A percentile compares a stretch with the other conserved stretches of the same genome.
phyloP scores from a whole-genome alignment of 1,139 yeast genomes.

The Kurtzmaniella quercitrusa region DNA sequence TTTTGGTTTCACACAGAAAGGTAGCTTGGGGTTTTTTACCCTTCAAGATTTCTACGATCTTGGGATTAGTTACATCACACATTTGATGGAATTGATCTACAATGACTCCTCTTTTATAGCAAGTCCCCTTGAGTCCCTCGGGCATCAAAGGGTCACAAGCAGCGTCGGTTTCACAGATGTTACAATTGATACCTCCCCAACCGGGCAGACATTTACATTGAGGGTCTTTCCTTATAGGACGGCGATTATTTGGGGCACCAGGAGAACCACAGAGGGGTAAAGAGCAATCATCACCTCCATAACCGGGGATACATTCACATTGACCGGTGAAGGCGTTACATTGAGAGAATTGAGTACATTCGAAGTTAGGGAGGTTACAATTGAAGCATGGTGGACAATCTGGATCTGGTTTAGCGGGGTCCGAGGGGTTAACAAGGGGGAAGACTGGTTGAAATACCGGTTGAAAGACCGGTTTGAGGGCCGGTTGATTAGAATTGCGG shows the following conservation, averaged over 20 bases:
- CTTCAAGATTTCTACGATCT: conserved; percentile 71
- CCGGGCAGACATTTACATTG: conserved; percentile 75
- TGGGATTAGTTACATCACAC: conserved; percentile 91
- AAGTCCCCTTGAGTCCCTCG: conserved; percentile 79
- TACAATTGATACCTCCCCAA: conserved; percentile 94
- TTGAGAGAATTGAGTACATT: conserved; percentile 81
- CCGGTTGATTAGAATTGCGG: too few species aligned
- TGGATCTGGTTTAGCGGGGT: neutral
- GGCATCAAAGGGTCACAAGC: conserved; percentile 90
- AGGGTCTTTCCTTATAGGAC: conserved; percentile 55
- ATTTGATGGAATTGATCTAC: conserved; percentile 81
- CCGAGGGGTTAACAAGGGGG: neutral
- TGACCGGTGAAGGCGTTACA: conserved; percentile 87
- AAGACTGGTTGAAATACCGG: neutral
- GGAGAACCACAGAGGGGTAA: conserved; percentile 86
- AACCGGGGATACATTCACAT: conserved; percentile 90
- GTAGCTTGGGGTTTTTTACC: conserved; percentile 91
- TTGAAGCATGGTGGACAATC: conserved; percentile 87
- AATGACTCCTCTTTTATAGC: conserved; percentile 83
- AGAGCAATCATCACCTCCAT: conserved; percentile 90
- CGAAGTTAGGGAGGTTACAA: conserved; percentile 87
- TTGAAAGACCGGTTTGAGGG: too few species aligned
- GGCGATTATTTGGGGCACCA: conserved; percentile 55
- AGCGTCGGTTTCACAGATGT: conserved; percentile 64
- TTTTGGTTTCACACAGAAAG: conserved; percentile 74